A percentile compares a stretch with the other conserved stretches of the same genome.
Evolutionary conservation across 192 early-diverging fungal genomes (phyloP).

Genomic region (Coemansia sp.): DNA sequence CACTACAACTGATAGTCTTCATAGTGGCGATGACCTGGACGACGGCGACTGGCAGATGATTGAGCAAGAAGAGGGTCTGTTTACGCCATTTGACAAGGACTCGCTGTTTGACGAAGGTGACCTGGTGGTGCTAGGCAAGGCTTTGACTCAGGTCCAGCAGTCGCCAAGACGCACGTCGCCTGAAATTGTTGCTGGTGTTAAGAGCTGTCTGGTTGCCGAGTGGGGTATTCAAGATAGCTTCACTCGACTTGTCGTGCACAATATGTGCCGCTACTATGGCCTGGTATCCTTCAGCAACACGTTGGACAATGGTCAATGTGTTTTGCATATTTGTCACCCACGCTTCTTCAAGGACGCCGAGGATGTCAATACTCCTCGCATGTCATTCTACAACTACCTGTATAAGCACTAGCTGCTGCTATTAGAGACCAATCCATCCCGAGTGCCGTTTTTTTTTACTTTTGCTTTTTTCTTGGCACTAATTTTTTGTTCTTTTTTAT

Average conservation of each 20-base stretch:
- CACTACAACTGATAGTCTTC: background rate
- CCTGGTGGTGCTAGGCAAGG: conserved; percentile 32
- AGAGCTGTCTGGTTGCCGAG: conserved; percentile 34
- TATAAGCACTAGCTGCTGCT: conserved; percentile 15
- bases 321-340: conserved; percentile 50
- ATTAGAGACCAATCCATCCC: background rate
- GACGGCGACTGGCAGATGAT: conserved; percentile 44
- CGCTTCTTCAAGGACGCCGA: conserved; percentile 34
- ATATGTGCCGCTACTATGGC: conserved; percentile 55
- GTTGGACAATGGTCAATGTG: conserved; percentile 24
- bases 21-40: conserved; percentile 11
- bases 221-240: conserved; percentile 51
- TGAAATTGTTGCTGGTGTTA: conserved; percentile 35
- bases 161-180: conserved; percentile 15
- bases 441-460: background rate
- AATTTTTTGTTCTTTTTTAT: background rate
- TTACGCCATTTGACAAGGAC: conserved; percentile 36
- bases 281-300: conserved; percentile 50
- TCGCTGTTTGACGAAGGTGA: conserved; percentile 38
- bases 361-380: conserved; percentile 11
- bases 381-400: conserved; percentile 35
- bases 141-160: conserved; percentile 17
- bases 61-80: conserved; percentile 38
- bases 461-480: conserved; percentile 8
- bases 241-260: conserved; percentile 45